Percentiles rank a stretch among this genome's conserved stretches.
Evolutionary conservation across 129 eudicot species (phyloP).

Genomic region (Centaurea solstitialis): DNA sequence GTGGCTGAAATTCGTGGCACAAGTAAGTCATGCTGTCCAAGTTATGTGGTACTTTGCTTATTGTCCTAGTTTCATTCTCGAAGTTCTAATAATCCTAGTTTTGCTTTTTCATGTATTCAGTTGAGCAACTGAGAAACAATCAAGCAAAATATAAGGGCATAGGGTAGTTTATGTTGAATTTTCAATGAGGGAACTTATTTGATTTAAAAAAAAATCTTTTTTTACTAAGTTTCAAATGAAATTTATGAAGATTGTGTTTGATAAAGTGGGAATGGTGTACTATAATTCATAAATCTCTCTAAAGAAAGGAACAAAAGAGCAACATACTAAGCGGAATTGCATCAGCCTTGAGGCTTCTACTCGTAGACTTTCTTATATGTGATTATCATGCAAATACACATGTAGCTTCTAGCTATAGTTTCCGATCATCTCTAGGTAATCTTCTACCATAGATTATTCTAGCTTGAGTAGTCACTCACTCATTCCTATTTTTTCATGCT

Average conservation of each 20-base stretch:
- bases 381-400: background rate
- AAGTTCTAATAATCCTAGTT: background rate
- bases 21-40: slow-evolving; percentile 44
- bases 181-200: background rate
- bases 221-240: background rate
- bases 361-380: background rate
- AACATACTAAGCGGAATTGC: background rate
- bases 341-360: background rate
- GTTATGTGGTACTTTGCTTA: background rate
- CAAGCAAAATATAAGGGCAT: background rate
- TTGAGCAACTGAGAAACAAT: background rate
- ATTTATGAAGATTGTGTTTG: background rate
- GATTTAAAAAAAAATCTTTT: background rate
- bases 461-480: background rate
- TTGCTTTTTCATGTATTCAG: background rate
- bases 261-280: background rate
- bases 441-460: background rate
- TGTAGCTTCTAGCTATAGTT: background rate
- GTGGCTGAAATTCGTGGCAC: slow-evolving; percentile 88
- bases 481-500: background rate
- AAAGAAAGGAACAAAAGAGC: background rate
- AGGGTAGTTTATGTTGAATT: background rate
- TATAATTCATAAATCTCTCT: background rate
- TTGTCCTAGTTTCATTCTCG: background rate
- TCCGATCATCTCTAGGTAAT: background rate